Base-by-base conservation (phyloP, 2,329 filamentous ascomycete species). In the Fusarium albidum region DNA sequence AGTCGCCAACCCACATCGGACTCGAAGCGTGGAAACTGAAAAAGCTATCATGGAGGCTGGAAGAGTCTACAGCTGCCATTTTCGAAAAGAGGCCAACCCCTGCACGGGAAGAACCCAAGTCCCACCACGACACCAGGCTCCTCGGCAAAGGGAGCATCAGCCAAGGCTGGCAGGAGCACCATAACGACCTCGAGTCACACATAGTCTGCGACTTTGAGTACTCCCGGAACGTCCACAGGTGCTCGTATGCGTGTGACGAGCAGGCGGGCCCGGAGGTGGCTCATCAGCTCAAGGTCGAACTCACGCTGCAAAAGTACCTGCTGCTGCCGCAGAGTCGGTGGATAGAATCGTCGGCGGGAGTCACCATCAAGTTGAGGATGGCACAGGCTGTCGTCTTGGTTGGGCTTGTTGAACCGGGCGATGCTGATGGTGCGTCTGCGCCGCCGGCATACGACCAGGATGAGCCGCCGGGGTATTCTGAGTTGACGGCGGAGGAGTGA, bases 11-110 rank as follows among this genome's bases (percentile, higher is more conserved):
- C 8, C 21, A 17, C 1, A 14, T 37, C 2, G 43, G 43, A 5
- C 13, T 37, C 14, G 43, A 46, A 17, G 32, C 21, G 6, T 46
- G 43, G 43, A 35, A 46, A 17, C 43, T 46, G 9, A 18, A 21
- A 8, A 46, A 37, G 9, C 8, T 46, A 4, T 35, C 32, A 14
- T 46, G 43, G 43, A 46, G 9, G 8, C n/a, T 46, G n/a, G 32
- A 46, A 17, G 43, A 46, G 15, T 27, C 43, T 27, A 10, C 37
- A 11, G 28, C 32, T 3, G 6, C 21, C 6, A 4, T 25, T 6
- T 18, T 37, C 14, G n/a, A n/a, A n/a, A n/a, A n/a, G n/a, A n/a
- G n/a, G n/a, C 43, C 43, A 2, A 25, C 2, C 18, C 33, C 17
- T 8, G 17, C 18, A 21, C 9, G 15, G 10, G 3, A 15, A 15